phyloP scores from a whole-genome alignment of 164 flowering plant genomes.

The Cinnamomum chago region DNA sequence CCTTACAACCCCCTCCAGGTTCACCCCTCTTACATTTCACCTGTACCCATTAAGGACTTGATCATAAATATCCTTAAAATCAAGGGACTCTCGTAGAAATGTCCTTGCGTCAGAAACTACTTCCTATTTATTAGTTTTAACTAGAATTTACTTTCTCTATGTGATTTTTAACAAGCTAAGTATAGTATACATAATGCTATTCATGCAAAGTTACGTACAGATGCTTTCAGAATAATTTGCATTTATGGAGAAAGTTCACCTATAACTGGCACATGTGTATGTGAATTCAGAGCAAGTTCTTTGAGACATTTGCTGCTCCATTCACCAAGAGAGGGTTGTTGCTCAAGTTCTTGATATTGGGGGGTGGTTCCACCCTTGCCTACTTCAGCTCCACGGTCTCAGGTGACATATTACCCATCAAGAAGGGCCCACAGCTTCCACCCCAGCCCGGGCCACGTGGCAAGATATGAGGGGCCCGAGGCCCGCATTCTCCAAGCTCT shows the following conservation, averaged over 20 bases:
- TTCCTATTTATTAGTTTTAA: too few relatives aligned
- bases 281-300: conserved; percentile 90
- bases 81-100: too few relatives aligned
- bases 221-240: too few relatives aligned
- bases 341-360: conserved; percentile 90
- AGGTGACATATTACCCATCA: conserved; percentile 77
- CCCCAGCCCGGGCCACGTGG: conserved; percentile 93
- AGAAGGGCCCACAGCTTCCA: conserved; percentile 92
- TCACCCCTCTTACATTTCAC: background rate
- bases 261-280: background rate
- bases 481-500: background rate
- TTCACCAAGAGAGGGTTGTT: conserved; percentile 94
- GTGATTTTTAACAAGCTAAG: too few relatives aligned
- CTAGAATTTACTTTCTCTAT: too few relatives aligned
- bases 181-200: too few relatives aligned
- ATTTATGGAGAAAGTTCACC: too few relatives aligned
- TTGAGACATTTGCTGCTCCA: conserved; percentile 98
- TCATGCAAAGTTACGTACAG: too few relatives aligned
- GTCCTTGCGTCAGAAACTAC: too few relatives aligned
- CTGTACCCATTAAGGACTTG: too few relatives aligned
- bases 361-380: conserved; percentile 81
- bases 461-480: conserved; percentile 54
- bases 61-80: too few relatives aligned
- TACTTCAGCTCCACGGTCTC: conserved; percentile 77
- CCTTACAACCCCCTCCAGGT: conserved; percentile 93